Conservation (phyloP, 352 stramenopile genomes). For the Thraustochytrium striatum region DNA sequence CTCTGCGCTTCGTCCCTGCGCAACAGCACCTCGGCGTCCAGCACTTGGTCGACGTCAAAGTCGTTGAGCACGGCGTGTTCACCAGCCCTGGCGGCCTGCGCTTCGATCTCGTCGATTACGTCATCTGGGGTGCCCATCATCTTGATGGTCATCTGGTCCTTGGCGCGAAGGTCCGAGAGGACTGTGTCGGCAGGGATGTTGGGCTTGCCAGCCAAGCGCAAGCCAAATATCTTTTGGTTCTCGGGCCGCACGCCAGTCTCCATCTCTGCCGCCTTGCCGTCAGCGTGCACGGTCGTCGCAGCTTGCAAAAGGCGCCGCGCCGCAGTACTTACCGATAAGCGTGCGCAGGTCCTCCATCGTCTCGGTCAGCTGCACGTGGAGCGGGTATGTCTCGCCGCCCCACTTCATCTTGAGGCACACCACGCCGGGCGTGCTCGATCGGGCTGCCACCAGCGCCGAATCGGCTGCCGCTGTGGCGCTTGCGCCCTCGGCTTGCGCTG, state of each 20-base stretch:
- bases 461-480: background rate
- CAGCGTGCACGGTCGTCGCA: too few relatives aligned
- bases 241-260: conserved; percentile 45
- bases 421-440: too few relatives aligned
- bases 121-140: conserved; percentile 49
- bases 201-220: conserved; percentile 37
- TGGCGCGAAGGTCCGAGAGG: conserved; percentile 35
- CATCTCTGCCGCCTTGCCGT: too few relatives aligned
- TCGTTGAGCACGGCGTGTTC: conserved; percentile 62
- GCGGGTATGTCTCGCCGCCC: background rate
- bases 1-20: conserved; percentile 57
- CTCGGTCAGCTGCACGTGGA: conserved; percentile 30
- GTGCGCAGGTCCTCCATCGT: conserved; percentile 41
- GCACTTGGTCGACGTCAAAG: conserved; percentile 70
- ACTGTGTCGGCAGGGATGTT: background rate
- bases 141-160: conserved; percentile 45
- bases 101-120: conserved; percentile 50
- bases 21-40: conserved; percentile 15
- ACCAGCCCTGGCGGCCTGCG: background rate
- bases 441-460: too few relatives aligned
- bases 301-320: too few relatives aligned
- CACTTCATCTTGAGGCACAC: conserved; percentile 28
- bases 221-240: conserved; percentile 51
- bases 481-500: background rate
- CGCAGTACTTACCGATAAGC: too few relatives aligned